Percentiles rank a stretch among this genome's conserved stretches.
phyloP scores from a whole-genome alignment of 73 alveolate species.

The Paramecium pentaurelia region DNA sequence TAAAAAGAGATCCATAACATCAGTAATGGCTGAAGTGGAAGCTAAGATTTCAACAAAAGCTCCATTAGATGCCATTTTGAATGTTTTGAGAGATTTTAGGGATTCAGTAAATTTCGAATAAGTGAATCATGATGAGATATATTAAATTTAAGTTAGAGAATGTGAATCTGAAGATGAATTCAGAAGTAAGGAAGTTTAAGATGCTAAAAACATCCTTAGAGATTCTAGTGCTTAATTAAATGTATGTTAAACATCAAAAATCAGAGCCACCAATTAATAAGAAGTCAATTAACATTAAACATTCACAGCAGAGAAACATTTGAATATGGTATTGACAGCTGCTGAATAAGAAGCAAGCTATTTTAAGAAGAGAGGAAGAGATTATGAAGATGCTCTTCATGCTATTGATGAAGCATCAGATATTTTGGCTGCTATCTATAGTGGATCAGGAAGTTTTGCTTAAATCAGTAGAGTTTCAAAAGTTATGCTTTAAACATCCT shows the following conservation, averaged over 20 bases:
- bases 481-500: background rate
- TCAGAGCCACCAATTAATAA: conserved; percentile 9
- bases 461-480: background rate
- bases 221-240: background rate
- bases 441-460: conserved; percentile 43
- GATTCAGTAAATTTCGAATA: conserved; percentile 33
- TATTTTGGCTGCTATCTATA: background rate
- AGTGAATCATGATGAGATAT: conserved; percentile 27
- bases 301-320: background rate
- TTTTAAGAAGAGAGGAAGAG: conserved; percentile 39
- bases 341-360: background rate
- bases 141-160: background rate
- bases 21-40: conserved; percentile 37
- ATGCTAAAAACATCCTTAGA: conserved; percentile 24
- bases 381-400: conserved; percentile 44
- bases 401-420: conserved; percentile 44
- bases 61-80: conserved; percentile 33
- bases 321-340: background rate
- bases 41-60: background rate
- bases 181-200: background rate
- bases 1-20: background rate
- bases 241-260: background rate
- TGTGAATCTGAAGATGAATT: conserved; percentile 49
- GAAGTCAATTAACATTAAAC: conserved; percentile 41
- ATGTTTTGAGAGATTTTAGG: conserved; percentile 7